Evolutionary conservation across 2,329 filamentous ascomycete species (phyloP).

Genomic region (Fusarium sp.): DNA sequence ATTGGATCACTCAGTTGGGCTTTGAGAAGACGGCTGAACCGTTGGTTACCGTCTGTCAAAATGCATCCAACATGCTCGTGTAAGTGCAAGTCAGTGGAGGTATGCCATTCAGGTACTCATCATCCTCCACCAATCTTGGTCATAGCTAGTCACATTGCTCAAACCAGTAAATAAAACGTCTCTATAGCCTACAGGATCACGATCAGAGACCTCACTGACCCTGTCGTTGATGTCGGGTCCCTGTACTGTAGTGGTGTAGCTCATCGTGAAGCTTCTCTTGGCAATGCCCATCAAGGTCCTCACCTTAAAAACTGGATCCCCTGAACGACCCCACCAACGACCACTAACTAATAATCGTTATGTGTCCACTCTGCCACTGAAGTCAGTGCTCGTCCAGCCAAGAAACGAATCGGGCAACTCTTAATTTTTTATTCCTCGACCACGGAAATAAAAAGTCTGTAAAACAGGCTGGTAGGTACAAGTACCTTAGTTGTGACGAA

Average conservation of each 20-base stretch:
- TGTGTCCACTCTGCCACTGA: background rate
- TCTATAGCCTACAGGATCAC: background rate
- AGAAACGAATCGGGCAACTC: conserved; percentile 10
- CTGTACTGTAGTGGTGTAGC: background rate
- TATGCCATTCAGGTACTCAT: background rate
- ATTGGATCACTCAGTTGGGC: background rate
- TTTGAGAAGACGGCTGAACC: background rate
- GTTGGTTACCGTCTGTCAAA: background rate
- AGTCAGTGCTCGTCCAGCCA: background rate
- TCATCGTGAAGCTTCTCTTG: conserved; percentile 28
- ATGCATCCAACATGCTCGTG: background rate
- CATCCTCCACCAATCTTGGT: background rate
- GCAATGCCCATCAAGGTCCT: conserved; percentile 40
- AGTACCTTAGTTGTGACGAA: background rate
- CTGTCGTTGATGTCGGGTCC: background rate
- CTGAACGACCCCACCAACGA: background rate
- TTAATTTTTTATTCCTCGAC: background rate
- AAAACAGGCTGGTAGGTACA: background rate
- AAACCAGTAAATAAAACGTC: background rate
- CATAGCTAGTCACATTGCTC: background rate
- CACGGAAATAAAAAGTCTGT: background rate
- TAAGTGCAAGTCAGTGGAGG: background rate
- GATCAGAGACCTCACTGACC: background rate
- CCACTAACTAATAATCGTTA: no score
- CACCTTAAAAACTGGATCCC: conserved; percentile 31